Conservation (phyloP, 2,329 filamentous ascomycete genomes). For the Pestalotiopsis sp. region DNA sequence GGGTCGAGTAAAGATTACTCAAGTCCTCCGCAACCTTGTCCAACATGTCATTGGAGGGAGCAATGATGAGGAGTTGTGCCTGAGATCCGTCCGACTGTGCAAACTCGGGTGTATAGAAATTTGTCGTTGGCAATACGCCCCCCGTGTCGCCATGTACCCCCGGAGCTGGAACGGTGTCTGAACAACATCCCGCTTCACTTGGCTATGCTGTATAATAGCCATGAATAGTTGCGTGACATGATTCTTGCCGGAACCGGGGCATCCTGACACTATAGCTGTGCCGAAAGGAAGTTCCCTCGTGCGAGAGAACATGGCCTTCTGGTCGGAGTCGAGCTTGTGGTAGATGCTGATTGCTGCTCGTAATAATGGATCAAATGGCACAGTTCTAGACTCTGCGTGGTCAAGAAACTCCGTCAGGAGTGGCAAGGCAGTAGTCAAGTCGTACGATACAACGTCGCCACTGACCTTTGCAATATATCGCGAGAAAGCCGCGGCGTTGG, state of each 20-base stretch:
- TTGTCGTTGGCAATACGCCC: too few relatives aligned
- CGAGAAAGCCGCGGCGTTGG: neutral
- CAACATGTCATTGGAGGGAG: neutral
- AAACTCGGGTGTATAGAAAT: neutral
- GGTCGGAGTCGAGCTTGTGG: neutral
- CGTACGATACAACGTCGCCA: neutral
- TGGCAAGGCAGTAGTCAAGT: neutral
- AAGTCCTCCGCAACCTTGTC: slow-evolving; percentile 37
- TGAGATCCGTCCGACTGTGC: neutral
- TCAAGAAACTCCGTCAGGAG: neutral
- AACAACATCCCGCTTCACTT: neutral
- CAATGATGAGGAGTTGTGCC: neutral
- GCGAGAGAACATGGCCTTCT: neutral
- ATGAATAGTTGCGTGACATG: neutral
- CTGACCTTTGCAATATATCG: neutral
- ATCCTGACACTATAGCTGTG: neutral
- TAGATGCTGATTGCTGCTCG: neutral
- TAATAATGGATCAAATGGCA: neutral
- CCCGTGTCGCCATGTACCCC: neutral
- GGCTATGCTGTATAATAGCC: neutral
- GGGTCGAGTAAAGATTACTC: neutral
- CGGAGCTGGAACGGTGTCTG: neutral
- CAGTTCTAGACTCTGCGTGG: neutral
- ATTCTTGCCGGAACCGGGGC: neutral
- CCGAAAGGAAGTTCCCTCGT: neutral